These are phyloP conservation scores for Tritrichomonas foetus DNA, from an alignment of 208 protist genomes.

Conservation along the genomic window DNA sequence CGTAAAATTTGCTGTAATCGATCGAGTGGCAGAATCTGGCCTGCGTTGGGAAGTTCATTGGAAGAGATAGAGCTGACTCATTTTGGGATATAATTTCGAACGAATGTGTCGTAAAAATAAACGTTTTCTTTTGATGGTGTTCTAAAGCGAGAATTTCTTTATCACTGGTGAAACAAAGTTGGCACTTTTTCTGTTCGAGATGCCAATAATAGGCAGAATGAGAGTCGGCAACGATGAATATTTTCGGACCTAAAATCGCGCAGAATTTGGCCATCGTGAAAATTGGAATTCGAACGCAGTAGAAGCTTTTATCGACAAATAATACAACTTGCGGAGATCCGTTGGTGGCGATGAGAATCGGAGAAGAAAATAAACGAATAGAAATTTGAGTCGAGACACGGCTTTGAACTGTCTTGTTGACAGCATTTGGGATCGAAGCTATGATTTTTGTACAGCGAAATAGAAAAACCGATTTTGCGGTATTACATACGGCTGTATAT, in stretches of 20 bases:
- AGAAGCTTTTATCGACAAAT: background rate
- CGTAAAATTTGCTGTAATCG: background rate
- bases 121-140: background rate
- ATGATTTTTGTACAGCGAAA: background rate
- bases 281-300: background rate
- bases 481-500: background rate
- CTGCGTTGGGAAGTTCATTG: background rate
- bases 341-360: background rate
- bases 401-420: background rate
- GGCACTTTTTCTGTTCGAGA: too few species aligned
- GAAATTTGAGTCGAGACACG: background rate
- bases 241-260: background rate
- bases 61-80: background rate
- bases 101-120: background rate
- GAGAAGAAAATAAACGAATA: background rate
- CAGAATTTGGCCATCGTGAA: background rate
- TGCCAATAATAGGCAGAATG: background rate
- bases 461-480: background rate
- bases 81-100: background rate
- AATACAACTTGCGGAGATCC: background rate
- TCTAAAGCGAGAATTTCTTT: too few species aligned
- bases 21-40: background rate
- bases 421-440: too few species aligned
- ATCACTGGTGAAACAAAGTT: too few species aligned
- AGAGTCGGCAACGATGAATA: background rate